Conservation (phyloP, 2,329 filamentous ascomycete genomes). For the Aspergillus chevalieri region DNA sequence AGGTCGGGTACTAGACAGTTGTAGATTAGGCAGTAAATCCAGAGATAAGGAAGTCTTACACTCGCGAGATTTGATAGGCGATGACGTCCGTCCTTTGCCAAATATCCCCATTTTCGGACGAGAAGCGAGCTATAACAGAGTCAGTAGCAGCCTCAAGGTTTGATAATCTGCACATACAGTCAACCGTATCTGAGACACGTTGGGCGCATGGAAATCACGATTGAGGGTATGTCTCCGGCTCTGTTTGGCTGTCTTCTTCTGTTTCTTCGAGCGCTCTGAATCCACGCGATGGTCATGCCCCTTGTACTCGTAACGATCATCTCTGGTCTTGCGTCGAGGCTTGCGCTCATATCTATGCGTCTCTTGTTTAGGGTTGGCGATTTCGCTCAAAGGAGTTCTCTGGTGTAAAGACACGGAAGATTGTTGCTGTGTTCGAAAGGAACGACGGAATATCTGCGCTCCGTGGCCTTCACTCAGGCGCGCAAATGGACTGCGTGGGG, state of each 20-base stretch:
- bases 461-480: not conserved
- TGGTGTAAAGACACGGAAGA: too few species aligned
- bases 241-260: constrained; percentile 20
- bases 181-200: constrained; percentile 48
- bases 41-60: constrained; percentile 7
- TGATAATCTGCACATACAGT: constrained; percentile 38
- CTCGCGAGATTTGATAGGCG: constrained; percentile 17
- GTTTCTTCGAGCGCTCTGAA: constrained; percentile 3
- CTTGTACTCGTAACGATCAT: constrained; percentile 51
- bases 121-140: constrained; percentile 16
- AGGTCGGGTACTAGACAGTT: constrained; percentile 9
- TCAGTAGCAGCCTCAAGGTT: constrained; percentile 1
- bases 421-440: too few species aligned
- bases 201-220: constrained; percentile 51
- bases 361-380: not conserved
- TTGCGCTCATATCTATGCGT: constrained; percentile 42
- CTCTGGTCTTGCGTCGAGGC: constrained; percentile 51
- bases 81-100: constrained; percentile 30
- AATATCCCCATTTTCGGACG: constrained; percentile 27
- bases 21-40: not conserved
- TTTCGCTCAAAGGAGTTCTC: not conserved
- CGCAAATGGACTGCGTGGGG: not conserved
- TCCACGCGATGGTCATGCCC: constrained; percentile 1
- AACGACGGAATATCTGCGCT: too few species aligned
- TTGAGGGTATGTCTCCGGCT: constrained; percentile 41